A percentile compares a stretch with the other conserved stretches of the same genome.
Evolutionary conservation across 768 basidiomycete species (phyloP).

Genomic region (Podaxis sp.): DNA sequence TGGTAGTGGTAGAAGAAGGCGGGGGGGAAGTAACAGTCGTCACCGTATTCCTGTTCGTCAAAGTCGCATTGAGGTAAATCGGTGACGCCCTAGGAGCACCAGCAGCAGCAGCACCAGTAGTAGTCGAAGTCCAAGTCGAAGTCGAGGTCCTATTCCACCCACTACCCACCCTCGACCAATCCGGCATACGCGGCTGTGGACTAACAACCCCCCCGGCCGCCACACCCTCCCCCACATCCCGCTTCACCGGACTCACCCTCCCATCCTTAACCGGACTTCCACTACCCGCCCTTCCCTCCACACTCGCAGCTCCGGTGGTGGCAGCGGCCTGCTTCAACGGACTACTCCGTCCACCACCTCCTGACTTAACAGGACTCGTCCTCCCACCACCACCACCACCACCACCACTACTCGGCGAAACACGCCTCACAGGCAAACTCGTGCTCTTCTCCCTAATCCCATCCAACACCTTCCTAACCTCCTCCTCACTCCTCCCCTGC

Average conservation of each 20-base stretch:
- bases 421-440: conserved; percentile 10
- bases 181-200: neutral
- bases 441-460: conserved; percentile 25
- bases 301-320: neutral
- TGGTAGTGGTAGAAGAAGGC: no score
- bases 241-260: conserved; percentile 5
- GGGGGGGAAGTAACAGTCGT: neutral
- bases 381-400: neutral
- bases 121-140: no score
- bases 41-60: neutral
- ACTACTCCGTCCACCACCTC: neutral
- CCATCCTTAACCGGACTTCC: neutral
- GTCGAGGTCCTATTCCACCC: conserved; percentile 1
- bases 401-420: conserved; percentile 9
- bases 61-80: neutral
- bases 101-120: neutral
- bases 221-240: neutral
- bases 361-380: neutral
- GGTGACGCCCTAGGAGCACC: neutral
- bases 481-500: conserved; percentile 2
- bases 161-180: conserved; percentile 9
- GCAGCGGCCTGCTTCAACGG: neutral
- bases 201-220: neutral
- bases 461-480: conserved; percentile 13
- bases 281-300: neutral